phyloP scores from a whole-genome alignment of 169 alveolate species.

The Cryptosporidium baileyi region DNA sequence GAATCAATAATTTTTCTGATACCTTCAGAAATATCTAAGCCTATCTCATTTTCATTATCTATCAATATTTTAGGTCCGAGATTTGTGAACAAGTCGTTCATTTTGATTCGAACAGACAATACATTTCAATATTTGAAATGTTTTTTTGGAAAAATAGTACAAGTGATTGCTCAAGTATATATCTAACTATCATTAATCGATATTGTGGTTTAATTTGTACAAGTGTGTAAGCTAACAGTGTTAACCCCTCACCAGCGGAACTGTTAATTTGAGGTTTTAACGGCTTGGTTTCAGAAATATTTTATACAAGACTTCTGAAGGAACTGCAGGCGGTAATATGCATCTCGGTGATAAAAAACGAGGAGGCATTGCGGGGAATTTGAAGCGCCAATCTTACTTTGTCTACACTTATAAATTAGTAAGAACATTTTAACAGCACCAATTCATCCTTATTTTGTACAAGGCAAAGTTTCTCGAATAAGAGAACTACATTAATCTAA shows the following conservation, averaged over 20 bases:
- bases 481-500: slow-evolving; percentile 48
- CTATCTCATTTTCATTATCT: neutral
- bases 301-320: too few species aligned
- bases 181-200: too few species aligned
- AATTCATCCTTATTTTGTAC: slow-evolving; percentile 38
- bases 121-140: too few species aligned
- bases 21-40: neutral
- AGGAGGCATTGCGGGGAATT: slow-evolving; percentile 70
- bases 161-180: too few species aligned
- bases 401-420: slow-evolving; percentile 69
- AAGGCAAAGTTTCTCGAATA: slow-evolving; percentile 23
- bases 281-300: too few species aligned
- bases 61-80: neutral
- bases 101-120: neutral
- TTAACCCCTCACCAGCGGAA: neutral
- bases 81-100: slow-evolving; percentile 31
- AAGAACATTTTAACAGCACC: slow-evolving; percentile 24
- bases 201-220: neutral
- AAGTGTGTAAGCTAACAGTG: neutral
- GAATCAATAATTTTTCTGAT: neutral
- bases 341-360: slow-evolving; percentile 65
- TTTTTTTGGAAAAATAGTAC: too few species aligned
- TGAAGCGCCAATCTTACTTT: slow-evolving; percentile 57
- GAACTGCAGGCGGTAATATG: slow-evolving; percentile 62
- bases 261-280: neutral